Base-by-base conservation (phyloP, 331 rosid genomes). In the Acacia pycnantha region DNA sequence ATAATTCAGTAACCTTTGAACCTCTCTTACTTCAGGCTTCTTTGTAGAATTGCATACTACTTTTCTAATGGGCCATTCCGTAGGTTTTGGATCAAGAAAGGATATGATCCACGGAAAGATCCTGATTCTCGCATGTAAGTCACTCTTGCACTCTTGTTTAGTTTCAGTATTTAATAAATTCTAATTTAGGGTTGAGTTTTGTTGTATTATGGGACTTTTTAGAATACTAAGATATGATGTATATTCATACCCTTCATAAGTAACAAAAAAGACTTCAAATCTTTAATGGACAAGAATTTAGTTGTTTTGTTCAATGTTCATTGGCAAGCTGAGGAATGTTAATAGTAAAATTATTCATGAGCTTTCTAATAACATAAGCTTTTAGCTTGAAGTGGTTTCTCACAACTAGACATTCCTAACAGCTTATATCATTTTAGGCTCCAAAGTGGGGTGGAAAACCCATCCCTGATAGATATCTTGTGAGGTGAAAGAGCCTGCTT, bases 21-120 rank as follows among this genome's bases (percentile, higher is more conserved):
- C 74, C 22, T 85, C 77, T 77, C 70, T 58, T 76, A 66, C 81
- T 88, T 88, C 90, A 95, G 99, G 93, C 92, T 89, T 91, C 98
- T 95, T 48, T 93, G 90, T 70, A 90, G 98, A 86, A 88, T 92
- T 73, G 92, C 99, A 76, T 95, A 93, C 87, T 95, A 93, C 91
- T 95, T 93, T 84, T 92, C 99, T 2, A 88, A 97, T 65, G 98
- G 99, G 78, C 99, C 99, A 65, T 95, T 92, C 89, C 91, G 83
- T 68, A 88, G 98, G 86, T 93, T 95, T 65, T 92, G 98, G 99
- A 93, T 95, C 73, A 95, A 83, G 90, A 95, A 89, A 78, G 99
- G 98, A 82, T 95, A 92, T 76, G 98, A 95, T 89, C 98, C 98
- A 72, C 97, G 99, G 74, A 92, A 92, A 85, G 93, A 90, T 74